Evolutionary conservation across 495 filamentous ascomycete genomes (phyloP).

Genomic region (Hypoxylon fragiforme): DNA sequence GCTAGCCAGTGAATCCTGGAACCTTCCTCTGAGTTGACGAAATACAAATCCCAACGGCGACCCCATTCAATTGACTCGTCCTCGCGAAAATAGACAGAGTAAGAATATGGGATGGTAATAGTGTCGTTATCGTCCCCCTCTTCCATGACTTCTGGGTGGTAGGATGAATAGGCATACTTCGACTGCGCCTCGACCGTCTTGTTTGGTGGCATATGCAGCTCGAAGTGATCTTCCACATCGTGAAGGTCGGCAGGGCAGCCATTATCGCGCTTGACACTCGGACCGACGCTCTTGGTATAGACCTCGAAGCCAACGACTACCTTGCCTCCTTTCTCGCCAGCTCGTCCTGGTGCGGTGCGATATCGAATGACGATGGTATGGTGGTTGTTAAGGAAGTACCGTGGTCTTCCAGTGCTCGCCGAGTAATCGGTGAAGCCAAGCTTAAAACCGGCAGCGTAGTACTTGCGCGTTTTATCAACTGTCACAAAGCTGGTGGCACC

Average conservation of each 20-base stretch:
- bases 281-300: slow-evolving; percentile 82
- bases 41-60: slow-evolving; percentile 90
- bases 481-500: slow-evolving; percentile 93
- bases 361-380: slow-evolving; percentile 86
- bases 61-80: slow-evolving; percentile 82
- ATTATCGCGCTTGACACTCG: slow-evolving; percentile 56
- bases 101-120: slow-evolving; percentile 83
- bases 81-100: slow-evolving; percentile 91
- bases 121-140: slow-evolving; percentile 66
- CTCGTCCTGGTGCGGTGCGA: slow-evolving; percentile 69
- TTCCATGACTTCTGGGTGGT: slow-evolving; percentile 55
- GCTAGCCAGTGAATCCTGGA: slow-evolving; percentile 89
- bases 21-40: slow-evolving; percentile 86
- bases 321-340: slow-evolving; percentile 71
- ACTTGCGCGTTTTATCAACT: slow-evolving; percentile 83
- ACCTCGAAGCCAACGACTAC: slow-evolving; percentile 92
- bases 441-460: slow-evolving; percentile 96
- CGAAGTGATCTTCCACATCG: slow-evolving; percentile 63
- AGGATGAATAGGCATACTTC: slow-evolving; percentile 63
- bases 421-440: slow-evolving; percentile 77
- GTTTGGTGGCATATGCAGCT: slow-evolving; percentile 68
- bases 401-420: slow-evolving; percentile 59
- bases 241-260: slow-evolving; percentile 72
- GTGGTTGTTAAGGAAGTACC: slow-evolving; percentile 88
- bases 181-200: slow-evolving; percentile 54